These are phyloP conservation scores for Sphaerosporella brunnea DNA, from an alignment of 495 filamentous ascomycete species.

Conservation along the genomic window DNA sequence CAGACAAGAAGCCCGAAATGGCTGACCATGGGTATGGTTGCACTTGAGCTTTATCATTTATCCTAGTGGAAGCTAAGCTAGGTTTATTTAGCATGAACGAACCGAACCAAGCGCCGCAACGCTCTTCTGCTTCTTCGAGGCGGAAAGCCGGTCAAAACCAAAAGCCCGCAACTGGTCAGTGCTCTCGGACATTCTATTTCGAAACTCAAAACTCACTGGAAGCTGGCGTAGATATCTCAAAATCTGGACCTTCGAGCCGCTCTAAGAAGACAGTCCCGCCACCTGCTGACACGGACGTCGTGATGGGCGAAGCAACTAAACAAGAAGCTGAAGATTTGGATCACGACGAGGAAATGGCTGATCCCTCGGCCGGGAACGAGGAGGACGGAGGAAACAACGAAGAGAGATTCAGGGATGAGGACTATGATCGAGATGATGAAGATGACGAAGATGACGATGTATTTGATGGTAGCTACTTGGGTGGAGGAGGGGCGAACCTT, in stretches of 20 bases:
- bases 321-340: slow-evolving; percentile 27
- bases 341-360: slow-evolving; percentile 37
- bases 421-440: slow-evolving; percentile 38
- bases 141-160: slow-evolving; percentile 3
- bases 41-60: not conserved
- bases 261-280: slow-evolving; percentile 24
- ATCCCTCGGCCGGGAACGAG: slow-evolving; percentile 28
- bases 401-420: slow-evolving; percentile 31
- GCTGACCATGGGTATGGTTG: slow-evolving; percentile 5
- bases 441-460: slow-evolving; percentile 57
- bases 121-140: not conserved
- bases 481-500: slow-evolving; percentile 47
- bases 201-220: not conserved
- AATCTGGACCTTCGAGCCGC: slow-evolving; percentile 32
- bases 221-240: not conserved
- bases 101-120: slow-evolving; percentile 1
- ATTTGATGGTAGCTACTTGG: slow-evolving; percentile 55
- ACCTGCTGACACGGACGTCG: slow-evolving; percentile 41
- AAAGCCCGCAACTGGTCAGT: slow-evolving; percentile 2
- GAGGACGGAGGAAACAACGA: slow-evolving; percentile 35
- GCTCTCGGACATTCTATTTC: not conserved
- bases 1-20: slow-evolving; percentile 2
- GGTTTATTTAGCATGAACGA: not conserved
- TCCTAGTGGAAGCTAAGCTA: not conserved
- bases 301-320: slow-evolving; percentile 35